These are phyloP conservation scores for Suillus plorans DNA, from an alignment of 768 basidiomycete genomes.

Conservation along the genomic window DNA sequence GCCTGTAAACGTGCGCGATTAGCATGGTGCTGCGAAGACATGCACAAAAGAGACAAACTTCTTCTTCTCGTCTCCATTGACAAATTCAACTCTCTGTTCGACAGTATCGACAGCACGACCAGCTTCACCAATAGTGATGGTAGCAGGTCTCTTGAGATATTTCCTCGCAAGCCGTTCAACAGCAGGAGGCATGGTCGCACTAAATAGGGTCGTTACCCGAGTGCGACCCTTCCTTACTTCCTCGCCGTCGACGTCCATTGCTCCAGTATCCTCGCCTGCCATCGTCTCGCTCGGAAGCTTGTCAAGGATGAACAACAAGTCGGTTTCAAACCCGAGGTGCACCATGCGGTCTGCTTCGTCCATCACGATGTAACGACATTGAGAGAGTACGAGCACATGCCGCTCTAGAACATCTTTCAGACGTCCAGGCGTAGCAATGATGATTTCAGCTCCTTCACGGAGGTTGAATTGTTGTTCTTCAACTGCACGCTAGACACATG, in stretches of 20 bases:
- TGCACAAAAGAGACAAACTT: constrained; percentile 55
- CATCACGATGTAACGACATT: constrained; percentile 99
- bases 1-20: constrained; percentile 42
- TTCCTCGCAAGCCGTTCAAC: constrained; percentile 94
- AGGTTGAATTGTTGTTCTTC: constrained; percentile 98
- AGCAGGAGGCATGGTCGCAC: constrained; percentile 97
- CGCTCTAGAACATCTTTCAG: constrained; percentile 97
- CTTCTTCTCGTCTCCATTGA: constrained; percentile 93
- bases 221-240: constrained; percentile 67
- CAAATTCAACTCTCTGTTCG: constrained; percentile 93
- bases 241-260: constrained; percentile 75
- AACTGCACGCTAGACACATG: constrained; percentile 65
- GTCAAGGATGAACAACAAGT: constrained; percentile 93
- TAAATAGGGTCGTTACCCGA: constrained; percentile 94
- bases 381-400: constrained; percentile 90
- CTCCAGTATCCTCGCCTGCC: constrained; percentile 76
- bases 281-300: constrained; percentile 84
- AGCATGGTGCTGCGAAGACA: constrained; percentile 13
- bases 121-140: constrained; percentile 97
- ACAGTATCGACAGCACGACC: constrained; percentile 98
- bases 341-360: constrained; percentile 99
- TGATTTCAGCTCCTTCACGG: constrained; percentile 97
- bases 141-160: constrained; percentile 89
- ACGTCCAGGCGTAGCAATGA: constrained; percentile 98
- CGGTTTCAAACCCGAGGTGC: constrained; percentile 93